Conservation (phyloP, 345 rosid genomes). For the Eucalyptus erythrocorys region DNA sequence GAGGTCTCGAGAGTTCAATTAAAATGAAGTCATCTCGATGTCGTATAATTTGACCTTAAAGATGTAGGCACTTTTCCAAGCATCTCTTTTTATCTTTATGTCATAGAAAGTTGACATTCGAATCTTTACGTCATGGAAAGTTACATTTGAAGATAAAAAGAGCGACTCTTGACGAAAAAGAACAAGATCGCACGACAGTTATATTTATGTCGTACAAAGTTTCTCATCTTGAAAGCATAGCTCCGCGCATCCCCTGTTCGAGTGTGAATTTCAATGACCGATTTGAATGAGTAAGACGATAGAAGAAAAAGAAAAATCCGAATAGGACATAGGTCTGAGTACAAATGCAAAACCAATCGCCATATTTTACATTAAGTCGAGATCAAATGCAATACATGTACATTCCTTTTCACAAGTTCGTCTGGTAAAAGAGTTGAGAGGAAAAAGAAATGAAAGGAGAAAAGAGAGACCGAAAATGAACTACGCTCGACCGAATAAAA, state of each 20-base stretch:
- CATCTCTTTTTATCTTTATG: background rate
- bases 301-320: background rate
- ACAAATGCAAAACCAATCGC: background rate
- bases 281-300: background rate
- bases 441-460: background rate
- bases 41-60: background rate
- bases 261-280: background rate
- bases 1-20: background rate
- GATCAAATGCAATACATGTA: background rate
- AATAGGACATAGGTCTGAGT: background rate
- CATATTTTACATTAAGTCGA: background rate
- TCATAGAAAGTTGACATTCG: background rate
- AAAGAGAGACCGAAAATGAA: background rate
- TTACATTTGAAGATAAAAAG: background rate
- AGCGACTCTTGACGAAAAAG: background rate
- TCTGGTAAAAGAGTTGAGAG: background rate
- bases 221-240: background rate
- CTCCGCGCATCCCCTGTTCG: background rate
- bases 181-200: background rate
- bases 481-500: background rate
- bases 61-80: background rate
- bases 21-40: background rate
- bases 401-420: background rate
- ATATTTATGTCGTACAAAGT: background rate
- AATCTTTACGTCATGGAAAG: background rate